A percentile compares a stretch with the other conserved stretches of the same genome.
phyloP scores from a whole-genome alignment of 1,284 basidiomycete genomes.

The Tranzscheliella williamsii region DNA sequence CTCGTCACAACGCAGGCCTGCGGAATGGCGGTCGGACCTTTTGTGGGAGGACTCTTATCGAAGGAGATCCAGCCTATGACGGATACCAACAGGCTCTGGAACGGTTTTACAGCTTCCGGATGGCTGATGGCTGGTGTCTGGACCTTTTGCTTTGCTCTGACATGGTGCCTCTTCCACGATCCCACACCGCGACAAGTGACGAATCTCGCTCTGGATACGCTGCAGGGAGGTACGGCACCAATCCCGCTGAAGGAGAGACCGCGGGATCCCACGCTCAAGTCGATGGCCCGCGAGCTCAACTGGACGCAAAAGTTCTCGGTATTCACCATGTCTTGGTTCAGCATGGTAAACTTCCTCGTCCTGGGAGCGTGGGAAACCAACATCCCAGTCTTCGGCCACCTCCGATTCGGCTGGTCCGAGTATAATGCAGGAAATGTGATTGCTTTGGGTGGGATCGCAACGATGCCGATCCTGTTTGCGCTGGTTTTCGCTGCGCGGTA shows the following conservation, averaged over 20 bases:
- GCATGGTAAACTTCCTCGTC: conserved; percentile 41
- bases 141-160: conserved; percentile 14
- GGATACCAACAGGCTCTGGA: conserved; percentile 26
- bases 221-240: background rate
- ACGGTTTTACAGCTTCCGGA: conserved; percentile 31
- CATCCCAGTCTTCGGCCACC: conserved; percentile 31
- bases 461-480: conserved; percentile 35
- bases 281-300: conserved; percentile 25
- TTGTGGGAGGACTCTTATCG: conserved; percentile 25
- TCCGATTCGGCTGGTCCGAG: conserved; percentile 34
- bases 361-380: conserved; percentile 45
- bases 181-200: conserved; percentile 1
- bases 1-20: conserved; percentile 37
- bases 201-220: conserved; percentile 4
- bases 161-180: conserved; percentile 21
- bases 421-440: conserved; percentile 42
- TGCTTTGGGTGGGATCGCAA: conserved; percentile 29
- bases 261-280: conserved; percentile 5
- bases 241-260: no score
- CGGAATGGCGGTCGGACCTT: conserved; percentile 42
- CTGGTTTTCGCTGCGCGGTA: conserved; percentile 35
- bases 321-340: conserved; percentile 41
- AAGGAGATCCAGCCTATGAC: conserved; percentile 24
- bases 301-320: conserved; percentile 28
- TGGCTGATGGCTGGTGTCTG: conserved; percentile 41